These are phyloP conservation scores for Myxozyma mucilagina DNA, from an alignment of 805 yeast genomes.

Conservation along the genomic window DNA sequence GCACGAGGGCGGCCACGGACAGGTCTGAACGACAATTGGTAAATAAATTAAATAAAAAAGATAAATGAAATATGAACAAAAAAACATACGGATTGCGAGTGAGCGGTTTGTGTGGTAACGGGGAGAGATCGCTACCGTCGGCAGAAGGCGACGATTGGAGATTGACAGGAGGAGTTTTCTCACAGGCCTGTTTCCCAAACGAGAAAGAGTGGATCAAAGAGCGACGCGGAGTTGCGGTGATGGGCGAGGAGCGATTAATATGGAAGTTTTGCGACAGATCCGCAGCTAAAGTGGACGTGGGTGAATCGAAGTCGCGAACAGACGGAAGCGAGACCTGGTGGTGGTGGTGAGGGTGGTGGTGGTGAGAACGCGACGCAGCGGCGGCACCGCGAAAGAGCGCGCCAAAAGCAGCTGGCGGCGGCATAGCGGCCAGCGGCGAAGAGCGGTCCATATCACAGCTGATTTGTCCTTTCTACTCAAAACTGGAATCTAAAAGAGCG, in stretches of 20 bases:
- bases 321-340: constrained; percentile 26
- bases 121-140: constrained; percentile 27
- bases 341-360: constrained; percentile 10
- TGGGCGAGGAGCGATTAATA: constrained; percentile 37
- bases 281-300: constrained; percentile 41
- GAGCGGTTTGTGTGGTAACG: constrained; percentile 26
- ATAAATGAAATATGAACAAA: neutral
- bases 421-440: constrained; percentile 31
- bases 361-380: too few species aligned
- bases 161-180: constrained; percentile 22
- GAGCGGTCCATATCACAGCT: constrained; percentile 27
- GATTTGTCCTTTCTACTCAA: too few species aligned
- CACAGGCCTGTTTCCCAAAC: constrained; percentile 23
- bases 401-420: constrained; percentile 23
- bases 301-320: constrained; percentile 33
- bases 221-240: constrained; percentile 41
- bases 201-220: constrained; percentile 37
- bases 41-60: neutral
- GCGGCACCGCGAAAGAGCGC: constrained; percentile 4
- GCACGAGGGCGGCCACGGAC: neutral
- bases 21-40: neutral
- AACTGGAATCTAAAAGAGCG: too few species aligned
- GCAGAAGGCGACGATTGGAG: constrained; percentile 23
- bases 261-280: constrained; percentile 43
- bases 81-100: constrained; percentile 4